Evolutionary conservation across 257 asterid species (phyloP), one percentile per base, ranked within the genome.

Genomic region (Salvia miltiorrhiza): DNA sequence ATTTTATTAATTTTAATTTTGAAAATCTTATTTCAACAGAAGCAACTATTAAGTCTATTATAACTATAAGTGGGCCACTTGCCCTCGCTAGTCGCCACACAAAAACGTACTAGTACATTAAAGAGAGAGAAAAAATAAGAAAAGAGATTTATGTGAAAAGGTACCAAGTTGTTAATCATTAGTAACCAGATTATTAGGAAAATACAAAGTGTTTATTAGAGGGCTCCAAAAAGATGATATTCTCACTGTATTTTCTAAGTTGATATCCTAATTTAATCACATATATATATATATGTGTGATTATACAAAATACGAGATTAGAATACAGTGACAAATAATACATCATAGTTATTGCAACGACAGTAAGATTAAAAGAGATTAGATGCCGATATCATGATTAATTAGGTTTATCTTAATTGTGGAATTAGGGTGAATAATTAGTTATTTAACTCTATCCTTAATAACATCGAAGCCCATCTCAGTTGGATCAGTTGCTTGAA

Each of bases 401-500:
- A n/a, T n/a, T n/a, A n/a, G 30, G 72, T 8, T 69, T 13, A 50
- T 44, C 52, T 39, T 41, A n/a, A 71, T 30, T 9, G 53, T 33
- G 19, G 70, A 48, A 26, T 47, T 3, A 45, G 52, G 30, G 40
- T 21, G 20, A 3, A 5, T n/a, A 9, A 19, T 48, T 17, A 61
- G 49, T 63, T 54, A 85, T 80, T 80, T 81, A 73, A 86, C 86
- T 76, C 95, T 70, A n/a, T 87, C 88, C 72, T 84, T 70, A 40
- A 90, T 90, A 56, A 90, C 72, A 76, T 90, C 96, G 4, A 87
- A 72, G 17, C 93, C 96, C 95, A 90, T 90, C 83, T 90, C 96
- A 3, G 96, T 83, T 69, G 96, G 96, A 74, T 90, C 96, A 1
- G 96, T 90, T 0, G 96, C 96, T 69, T 90, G 96, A 65, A 90